Percentiles rank a stretch among this genome's conserved stretches.
phyloP scores from a whole-genome alignment of 176 grass and related monocot genomes.

The Ensete glaucum region DNA sequence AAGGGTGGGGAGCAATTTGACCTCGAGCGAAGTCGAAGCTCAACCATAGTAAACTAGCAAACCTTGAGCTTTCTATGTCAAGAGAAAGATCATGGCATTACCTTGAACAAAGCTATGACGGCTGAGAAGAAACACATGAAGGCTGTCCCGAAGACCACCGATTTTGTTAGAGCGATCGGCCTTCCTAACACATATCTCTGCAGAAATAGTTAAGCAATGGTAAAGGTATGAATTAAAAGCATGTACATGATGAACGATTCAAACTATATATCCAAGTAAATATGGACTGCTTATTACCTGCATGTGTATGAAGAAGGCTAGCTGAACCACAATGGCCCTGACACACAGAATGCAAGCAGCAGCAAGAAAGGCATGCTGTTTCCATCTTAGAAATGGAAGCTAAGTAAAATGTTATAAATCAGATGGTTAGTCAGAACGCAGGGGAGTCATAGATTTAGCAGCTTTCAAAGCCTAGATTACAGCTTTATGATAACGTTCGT shows the following conservation, averaged over 20 bases:
- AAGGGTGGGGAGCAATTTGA: too few relatives aligned
- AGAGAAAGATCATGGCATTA: conserved; percentile 9
- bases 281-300: conserved; percentile 35
- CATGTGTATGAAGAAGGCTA: conserved; percentile 85
- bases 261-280: too few relatives aligned
- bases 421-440: not conserved
- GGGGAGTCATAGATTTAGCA: not conserved
- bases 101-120: conserved; percentile 91
- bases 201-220: not conserved
- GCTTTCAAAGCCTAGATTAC: not conserved
- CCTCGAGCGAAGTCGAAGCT: too few relatives aligned
- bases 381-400: conserved; percentile 70
- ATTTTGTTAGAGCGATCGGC: conserved; percentile 39
- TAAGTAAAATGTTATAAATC: conserved; percentile 11
- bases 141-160: conserved; percentile 55
- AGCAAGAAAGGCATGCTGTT: conserved; percentile 60
- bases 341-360: conserved; percentile 65
- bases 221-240: too few relatives aligned
- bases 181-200: conserved; percentile 74
- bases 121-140: conserved; percentile 89
- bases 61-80: not conserved
- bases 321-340: conserved; percentile 64
- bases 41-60: too few relatives aligned
- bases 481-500: not conserved
- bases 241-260: too few relatives aligned